Base-by-base conservation (phyloP, 192 early-diverging fungal genomes). In the Lunasporangiospora selenospora region DNA sequence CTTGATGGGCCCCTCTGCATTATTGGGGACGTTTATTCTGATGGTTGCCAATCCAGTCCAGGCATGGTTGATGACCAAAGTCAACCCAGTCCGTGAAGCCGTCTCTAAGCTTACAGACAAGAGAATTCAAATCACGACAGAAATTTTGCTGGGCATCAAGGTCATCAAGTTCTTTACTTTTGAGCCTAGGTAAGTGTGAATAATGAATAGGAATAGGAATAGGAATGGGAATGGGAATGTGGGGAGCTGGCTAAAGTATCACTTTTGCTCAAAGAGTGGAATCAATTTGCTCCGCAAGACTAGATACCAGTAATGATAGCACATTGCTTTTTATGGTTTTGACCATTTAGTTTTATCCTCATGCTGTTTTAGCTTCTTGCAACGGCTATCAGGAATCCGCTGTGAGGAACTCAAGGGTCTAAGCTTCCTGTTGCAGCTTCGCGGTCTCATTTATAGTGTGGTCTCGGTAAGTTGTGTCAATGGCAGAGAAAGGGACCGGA, bases 1-100 rank as follows among this genome's bases (percentile, higher is more conserved):
- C 19, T 76, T 96, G 29, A 79, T 98, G 53, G 97, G 97, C 1
- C 81, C 79, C 6, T 83, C 94, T 6, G 89, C 90, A 24, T 55
- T 97, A 8, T 82, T 91, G 26, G 95, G 94, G 0, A 66, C 97
- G 6, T 57, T 80, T 0, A 71, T 92, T 5, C 84, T 93, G 33
- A 77, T 87, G 58, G 24, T 75, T 56, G 42, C 81, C 82, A 71
- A 71, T 65, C 39, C 75, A 43, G 13, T 62, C 79, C 42, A 85
- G 67, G 58, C 73, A 73, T 42, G 82, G 82, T 80, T 58, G 85
- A 94, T 83, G 84, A 86, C 78, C 78, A 91, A 21, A 71, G 30
- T 95, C n/a, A 84, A 83, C 6, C 78, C 88, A 61, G 78, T 92
- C 31, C 90, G 90, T 18, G 92, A 94, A 54, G 34, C 37, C 37